These are phyloP conservation scores for Boechera retrofracta DNA, from an alignment of 345 rosid species.

Conservation along the genomic window DNA sequence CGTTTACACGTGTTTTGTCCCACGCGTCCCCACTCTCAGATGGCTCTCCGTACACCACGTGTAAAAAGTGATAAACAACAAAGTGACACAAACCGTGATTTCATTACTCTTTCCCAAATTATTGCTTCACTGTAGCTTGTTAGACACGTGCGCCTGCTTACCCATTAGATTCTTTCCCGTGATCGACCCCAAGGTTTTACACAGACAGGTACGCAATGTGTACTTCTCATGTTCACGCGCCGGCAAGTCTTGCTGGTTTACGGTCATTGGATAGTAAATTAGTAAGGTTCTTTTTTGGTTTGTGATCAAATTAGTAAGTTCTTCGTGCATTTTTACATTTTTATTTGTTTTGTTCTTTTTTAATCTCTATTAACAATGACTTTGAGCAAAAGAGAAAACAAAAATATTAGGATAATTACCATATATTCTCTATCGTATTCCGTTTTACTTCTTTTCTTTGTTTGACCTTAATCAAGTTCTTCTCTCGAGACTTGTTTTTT, in stretches of 20 bases:
- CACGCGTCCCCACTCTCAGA: conserved; percentile 34
- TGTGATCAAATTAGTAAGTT: neutral
- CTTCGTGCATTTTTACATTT: neutral
- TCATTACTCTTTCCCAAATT: neutral
- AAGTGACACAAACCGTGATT: conserved; percentile 10
- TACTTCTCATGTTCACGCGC: conserved; percentile 16
- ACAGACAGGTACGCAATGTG: neutral
- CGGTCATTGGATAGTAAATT: neutral
- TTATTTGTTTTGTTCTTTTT: neutral
- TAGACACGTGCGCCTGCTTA: neutral
- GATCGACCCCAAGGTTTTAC: neutral
- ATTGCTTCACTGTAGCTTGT: conserved; percentile 4
- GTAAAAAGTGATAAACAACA: neutral
- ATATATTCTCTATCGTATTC: too few species aligned
- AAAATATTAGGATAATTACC: too few species aligned
- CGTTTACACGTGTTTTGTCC: conserved; percentile 35
- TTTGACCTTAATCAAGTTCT: too few species aligned
- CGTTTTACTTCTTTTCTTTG: too few species aligned
- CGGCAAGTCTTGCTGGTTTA: neutral
- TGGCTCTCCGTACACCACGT: conserved; percentile 20
- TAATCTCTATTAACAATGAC: neutral
- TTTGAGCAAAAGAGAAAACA: too few species aligned
- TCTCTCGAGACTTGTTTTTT: too few species aligned
- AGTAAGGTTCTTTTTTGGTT: neutral
- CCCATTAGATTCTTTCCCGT: conserved; percentile 13